A percentile compares a stretch with the other conserved stretches of the same genome.
Conservation (phyloP, 1,284 basidiomycete genomes). For the Kwoniella shivajii region DNA sequence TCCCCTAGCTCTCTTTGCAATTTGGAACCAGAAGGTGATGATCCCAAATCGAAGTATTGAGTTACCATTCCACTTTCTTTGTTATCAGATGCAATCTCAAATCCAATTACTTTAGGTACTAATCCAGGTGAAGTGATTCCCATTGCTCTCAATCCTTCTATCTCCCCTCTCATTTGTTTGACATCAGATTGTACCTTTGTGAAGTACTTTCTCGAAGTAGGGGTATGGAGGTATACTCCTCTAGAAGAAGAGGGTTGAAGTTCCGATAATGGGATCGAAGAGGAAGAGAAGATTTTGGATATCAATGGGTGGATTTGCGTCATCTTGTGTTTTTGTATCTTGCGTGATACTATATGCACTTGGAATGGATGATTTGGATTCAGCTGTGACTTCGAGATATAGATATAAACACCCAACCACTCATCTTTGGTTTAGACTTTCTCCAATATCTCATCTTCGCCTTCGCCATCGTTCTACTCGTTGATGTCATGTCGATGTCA, state of each 20-base stretch:
- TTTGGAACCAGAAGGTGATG: constrained; percentile 28
- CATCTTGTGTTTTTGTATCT: no score
- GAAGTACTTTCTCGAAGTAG: constrained; percentile 26
- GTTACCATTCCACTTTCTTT: constrained; percentile 63
- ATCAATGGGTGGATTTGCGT: constrained; percentile 21
- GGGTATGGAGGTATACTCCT: constrained; percentile 5
- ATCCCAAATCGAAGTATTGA: constrained; percentile 65
- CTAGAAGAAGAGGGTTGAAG: constrained; percentile 8
- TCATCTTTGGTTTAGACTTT: no score
- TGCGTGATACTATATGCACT: no score
- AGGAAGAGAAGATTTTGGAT: constrained; percentile 18
- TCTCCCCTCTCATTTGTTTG: constrained; percentile 68
- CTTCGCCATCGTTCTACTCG: neutral
- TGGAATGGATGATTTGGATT: no score
- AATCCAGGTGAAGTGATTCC: constrained; percentile 66
- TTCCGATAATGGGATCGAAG: constrained; percentile 19
- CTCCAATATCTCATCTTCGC: no score
- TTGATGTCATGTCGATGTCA: neutral
- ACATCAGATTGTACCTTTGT: constrained; percentile 31
- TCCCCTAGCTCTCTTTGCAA: constrained; percentile 52
- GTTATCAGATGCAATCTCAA: constrained; percentile 55
- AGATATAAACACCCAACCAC: no score
- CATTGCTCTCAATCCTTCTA: constrained; percentile 70
- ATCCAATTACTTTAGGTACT: constrained; percentile 65
- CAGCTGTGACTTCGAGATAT: no score